Evolutionary conservation across 169 alveolate species (phyloP).

Genomic region (Plasmodium knowlesi): DNA sequence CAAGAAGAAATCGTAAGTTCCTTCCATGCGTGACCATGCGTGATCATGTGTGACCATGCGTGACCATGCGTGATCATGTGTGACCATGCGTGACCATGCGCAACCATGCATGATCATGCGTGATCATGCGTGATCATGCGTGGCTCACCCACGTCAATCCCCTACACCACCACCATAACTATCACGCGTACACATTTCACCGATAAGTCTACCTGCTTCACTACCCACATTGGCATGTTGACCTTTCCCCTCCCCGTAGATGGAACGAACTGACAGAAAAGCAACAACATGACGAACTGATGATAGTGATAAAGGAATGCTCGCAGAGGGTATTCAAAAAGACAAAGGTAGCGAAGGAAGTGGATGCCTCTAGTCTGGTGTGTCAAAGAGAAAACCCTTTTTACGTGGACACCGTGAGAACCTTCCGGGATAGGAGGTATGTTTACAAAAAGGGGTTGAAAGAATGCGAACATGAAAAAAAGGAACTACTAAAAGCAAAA

Average conservation of each 20-base stretch:
- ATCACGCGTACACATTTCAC: neutral
- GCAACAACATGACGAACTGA: conserved; percentile 88
- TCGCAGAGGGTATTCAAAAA: conserved; percentile 82
- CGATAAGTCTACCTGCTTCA: neutral
- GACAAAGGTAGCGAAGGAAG: conserved; percentile 79
- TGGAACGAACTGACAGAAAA: conserved; percentile 88
- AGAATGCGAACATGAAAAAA: conserved; percentile 87
- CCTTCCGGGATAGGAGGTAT: conserved; percentile 97
- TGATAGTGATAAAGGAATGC: conserved; percentile 92
- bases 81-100: neutral
- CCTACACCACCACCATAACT: neutral
- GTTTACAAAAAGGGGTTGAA: conserved; percentile 92
- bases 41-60: too few relatives aligned
- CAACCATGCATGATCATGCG: too few relatives aligned
- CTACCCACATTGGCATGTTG: too few relatives aligned
- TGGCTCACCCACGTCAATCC: neutral
- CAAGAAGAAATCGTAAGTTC: conserved; percentile 68
- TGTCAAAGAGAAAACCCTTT: conserved; percentile 99
- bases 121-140: neutral
- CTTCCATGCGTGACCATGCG: neutral
- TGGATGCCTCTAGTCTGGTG: conserved; percentile 89
- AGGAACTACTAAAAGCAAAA: conserved; percentile 86
- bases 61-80: neutral
- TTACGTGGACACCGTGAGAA: conserved; percentile 96
- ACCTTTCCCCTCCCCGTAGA: conserved; percentile 7